These are phyloP conservation scores for Penicillium vulpinum DNA, from an alignment of 2,329 filamentous ascomycete genomes.

Conservation along the genomic window DNA sequence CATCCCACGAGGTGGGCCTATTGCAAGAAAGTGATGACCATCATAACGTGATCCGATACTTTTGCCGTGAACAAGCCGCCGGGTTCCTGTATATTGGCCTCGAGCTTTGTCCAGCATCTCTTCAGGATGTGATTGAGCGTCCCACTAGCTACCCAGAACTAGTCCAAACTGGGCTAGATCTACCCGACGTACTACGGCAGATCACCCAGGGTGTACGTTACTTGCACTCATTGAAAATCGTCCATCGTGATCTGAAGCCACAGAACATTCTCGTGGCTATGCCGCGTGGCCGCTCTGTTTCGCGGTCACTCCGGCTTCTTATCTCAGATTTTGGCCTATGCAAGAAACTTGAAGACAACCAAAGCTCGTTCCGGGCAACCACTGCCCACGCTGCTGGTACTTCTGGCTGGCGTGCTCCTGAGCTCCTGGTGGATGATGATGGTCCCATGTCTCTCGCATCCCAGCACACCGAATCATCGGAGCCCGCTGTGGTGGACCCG, in stretches of 20 bases:
- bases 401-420: slow-evolving; percentile 93
- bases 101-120: slow-evolving; percentile 88
- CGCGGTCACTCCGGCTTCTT: slow-evolving; percentile 74
- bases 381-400: slow-evolving; percentile 92
- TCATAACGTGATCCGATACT: slow-evolving; percentile 95
- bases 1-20: slow-evolving; percentile 87
- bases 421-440: slow-evolving; percentile 79
- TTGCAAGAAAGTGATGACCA: slow-evolving; percentile 93
- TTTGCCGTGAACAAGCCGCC: slow-evolving; percentile 82
- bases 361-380: slow-evolving; percentile 91
- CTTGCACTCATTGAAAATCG: slow-evolving; percentile 87
- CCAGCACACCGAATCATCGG: slow-evolving; percentile 46
- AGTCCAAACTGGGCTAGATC: slow-evolving; percentile 65
- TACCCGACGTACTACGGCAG: slow-evolving; percentile 80
- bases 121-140: slow-evolving; percentile 86
- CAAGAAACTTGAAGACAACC: slow-evolving; percentile 92
- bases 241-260: slow-evolving; percentile 94
- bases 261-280: slow-evolving; percentile 89
- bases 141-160: slow-evolving; percentile 67
- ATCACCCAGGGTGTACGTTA: slow-evolving; percentile 87
- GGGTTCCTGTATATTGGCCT: slow-evolving; percentile 95
- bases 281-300: slow-evolving; percentile 52
- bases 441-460: slow-evolving; percentile 42
- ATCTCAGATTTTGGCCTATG: slow-evolving; percentile 98
- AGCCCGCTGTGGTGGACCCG: slow-evolving; percentile 56